Conservation (phyloP, 2,329 filamentous ascomycete species). For the Curvularia sp. region DNA sequence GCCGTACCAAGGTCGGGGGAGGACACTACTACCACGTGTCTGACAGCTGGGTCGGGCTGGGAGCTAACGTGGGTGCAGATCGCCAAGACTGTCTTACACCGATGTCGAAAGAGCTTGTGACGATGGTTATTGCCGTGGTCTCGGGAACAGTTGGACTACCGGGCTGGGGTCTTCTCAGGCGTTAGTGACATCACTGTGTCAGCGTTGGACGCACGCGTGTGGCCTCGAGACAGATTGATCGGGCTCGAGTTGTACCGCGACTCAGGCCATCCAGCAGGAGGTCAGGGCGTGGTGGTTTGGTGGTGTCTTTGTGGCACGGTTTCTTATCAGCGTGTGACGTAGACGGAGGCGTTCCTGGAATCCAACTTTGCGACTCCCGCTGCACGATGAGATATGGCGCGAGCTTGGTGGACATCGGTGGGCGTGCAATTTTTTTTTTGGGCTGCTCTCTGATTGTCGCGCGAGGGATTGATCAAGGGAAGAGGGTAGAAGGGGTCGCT, state of each 20-base stretch:
- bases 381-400: constrained; percentile 36
- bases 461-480: background rate
- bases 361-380: constrained; percentile 32
- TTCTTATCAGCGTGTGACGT: constrained; percentile 20
- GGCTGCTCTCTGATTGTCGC: background rate
- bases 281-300: background rate
- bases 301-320: background rate
- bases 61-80: background rate
- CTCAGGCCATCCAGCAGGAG: background rate
- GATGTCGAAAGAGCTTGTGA: background rate
- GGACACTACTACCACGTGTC: background rate
- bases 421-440: background rate
- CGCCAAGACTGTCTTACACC: background rate
- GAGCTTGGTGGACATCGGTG: constrained; percentile 27
- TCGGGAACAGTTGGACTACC: background rate
- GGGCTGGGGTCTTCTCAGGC: background rate
- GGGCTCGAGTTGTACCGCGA: too few relatives aligned
- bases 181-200: background rate
- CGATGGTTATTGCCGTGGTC: background rate
- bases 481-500: too few relatives aligned
- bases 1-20: background rate
- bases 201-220: background rate
- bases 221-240: background rate
- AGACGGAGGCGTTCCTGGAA: constrained; percentile 36
- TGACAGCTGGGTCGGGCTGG: background rate